Evolutionary conservation across 2,329 filamentous ascomycete genomes (phyloP).

Genomic region (Botrytis aclada): DNA sequence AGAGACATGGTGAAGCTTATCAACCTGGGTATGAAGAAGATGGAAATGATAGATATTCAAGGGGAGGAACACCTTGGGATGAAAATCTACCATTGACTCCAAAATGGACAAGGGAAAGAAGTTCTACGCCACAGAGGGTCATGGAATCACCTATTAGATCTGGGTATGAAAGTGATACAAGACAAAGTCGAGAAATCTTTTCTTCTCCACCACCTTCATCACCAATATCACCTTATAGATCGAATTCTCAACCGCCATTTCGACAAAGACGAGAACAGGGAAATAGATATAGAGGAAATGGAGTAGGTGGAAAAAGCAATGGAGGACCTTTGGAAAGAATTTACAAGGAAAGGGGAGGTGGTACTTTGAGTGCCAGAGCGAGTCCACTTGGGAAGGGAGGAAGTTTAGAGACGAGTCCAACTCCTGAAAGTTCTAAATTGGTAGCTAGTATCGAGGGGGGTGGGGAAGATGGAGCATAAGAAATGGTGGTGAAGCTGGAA

Average conservation of each 20-base stretch:
- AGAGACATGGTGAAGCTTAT: conserved; percentile 61
- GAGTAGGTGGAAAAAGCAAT: neutral
- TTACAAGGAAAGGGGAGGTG: neutral
- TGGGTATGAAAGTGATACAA: neutral
- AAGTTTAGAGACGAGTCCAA: neutral
- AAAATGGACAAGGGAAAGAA: conserved; percentile 7
- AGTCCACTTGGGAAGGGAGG: conserved; percentile 14
- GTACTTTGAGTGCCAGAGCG: neutral
- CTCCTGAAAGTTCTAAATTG: neutral
- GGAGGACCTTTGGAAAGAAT: neutral
- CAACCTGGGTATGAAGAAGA: conserved; percentile 40
- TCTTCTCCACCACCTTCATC: conserved; percentile 1
- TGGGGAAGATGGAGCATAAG: neutral
- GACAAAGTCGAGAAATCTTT: neutral
- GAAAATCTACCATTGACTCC: conserved; percentile 5
- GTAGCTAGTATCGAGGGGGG: neutral
- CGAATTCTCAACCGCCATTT: neutral
- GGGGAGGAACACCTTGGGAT: conserved; percentile 28
- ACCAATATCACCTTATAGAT: conserved; percentile 6
- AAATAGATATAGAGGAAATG: neutral
- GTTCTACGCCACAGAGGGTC: conserved; percentile 3
- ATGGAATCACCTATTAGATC: neutral
- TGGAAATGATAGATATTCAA: conserved; percentile 27
- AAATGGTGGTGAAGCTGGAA: too few species aligned
- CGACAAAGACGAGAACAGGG: neutral